phyloP scores from a whole-genome alignment of 805 yeast genomes.

The Hanseniaspora guilliermondii region DNA sequence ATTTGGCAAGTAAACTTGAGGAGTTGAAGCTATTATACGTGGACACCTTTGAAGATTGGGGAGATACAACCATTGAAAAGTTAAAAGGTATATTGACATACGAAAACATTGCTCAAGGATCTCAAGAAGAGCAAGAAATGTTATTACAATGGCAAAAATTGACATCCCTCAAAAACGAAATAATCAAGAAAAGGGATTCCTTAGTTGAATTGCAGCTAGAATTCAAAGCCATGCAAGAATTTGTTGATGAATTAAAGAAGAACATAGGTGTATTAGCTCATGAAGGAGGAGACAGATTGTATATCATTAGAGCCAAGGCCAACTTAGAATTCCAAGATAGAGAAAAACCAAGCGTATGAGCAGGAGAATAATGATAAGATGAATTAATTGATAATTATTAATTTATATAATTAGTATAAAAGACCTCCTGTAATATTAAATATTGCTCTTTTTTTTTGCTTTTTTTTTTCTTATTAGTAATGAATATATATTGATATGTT shows the following conservation, averaged over 20 bases:
- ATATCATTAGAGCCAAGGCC: conserved; percentile 45
- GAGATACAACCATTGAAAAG: conserved; percentile 52
- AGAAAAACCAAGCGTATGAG: conserved; percentile 22
- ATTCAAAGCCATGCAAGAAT: conserved; percentile 23
- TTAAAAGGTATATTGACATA: conserved; percentile 48
- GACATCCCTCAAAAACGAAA: conserved; percentile 41
- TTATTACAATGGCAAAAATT: conserved; percentile 53
- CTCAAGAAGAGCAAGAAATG: neutral
- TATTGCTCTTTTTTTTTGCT: too few species aligned
- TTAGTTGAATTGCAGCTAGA: conserved; percentile 31
- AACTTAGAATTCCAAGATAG: conserved; percentile 50
- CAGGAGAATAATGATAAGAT: too few species aligned
- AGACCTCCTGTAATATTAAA: too few species aligned
- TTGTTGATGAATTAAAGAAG: conserved; percentile 28
- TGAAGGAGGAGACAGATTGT: conserved; percentile 52
- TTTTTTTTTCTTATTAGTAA: too few species aligned
- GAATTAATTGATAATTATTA: too few species aligned
- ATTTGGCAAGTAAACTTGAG: conserved; percentile 29
- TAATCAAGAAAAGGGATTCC: conserved; percentile 44
- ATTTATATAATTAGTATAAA: too few species aligned
- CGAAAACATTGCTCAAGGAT: conserved; percentile 17
- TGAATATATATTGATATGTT: too few species aligned
- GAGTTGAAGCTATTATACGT: conserved; percentile 36
- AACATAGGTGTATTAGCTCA: conserved; percentile 38
- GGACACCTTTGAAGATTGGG: conserved; percentile 63